These are phyloP conservation scores for Phytophthora tentaculata DNA, from an alignment of 352 stramenopile genomes.

Conservation along the genomic window DNA sequence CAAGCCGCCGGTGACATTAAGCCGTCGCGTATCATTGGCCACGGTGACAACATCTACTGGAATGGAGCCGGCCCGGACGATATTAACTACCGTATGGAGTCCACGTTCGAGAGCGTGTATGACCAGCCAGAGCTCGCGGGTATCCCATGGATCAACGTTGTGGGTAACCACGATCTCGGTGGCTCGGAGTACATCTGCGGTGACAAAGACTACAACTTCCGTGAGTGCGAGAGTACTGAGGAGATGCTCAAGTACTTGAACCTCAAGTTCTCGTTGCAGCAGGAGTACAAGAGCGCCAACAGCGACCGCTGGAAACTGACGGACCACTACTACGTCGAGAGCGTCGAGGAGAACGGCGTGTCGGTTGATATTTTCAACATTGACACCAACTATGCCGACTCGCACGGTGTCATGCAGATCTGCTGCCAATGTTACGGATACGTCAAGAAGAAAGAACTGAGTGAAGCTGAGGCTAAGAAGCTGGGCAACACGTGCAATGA, in stretches of 20 bases:
- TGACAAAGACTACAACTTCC: conserved; percentile 89
- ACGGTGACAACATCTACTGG: conserved; percentile 92
- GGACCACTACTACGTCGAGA: conserved; percentile 89
- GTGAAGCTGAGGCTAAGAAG: conserved; percentile 49
- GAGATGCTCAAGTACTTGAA: conserved; percentile 88
- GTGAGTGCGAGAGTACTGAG: conserved; percentile 68
- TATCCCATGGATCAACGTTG: conserved; percentile 88
- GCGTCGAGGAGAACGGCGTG: conserved; percentile 76
- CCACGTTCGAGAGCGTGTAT: conserved; percentile 89
- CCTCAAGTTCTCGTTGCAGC: conserved; percentile 82
- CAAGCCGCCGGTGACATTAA: conserved; percentile 76
- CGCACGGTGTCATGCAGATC: conserved; percentile 84
- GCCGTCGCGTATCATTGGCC: conserved; percentile 71
- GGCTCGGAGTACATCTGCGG: conserved; percentile 87
- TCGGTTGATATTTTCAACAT: conserved; percentile 91
- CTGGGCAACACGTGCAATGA: conserved; percentile 82
- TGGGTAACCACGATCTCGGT: conserved; percentile 89
- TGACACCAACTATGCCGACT: conserved; percentile 88
- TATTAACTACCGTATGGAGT: conserved; percentile 83
- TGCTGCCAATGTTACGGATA: conserved; percentile 91
- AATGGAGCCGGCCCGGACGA: conserved; percentile 81
- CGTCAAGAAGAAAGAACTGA: conserved; percentile 67
- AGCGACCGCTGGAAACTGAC: conserved; percentile 78
- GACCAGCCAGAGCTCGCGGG: conserved; percentile 72
- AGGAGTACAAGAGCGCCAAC: conserved; percentile 84